Evolutionary conservation across 2,329 filamentous ascomycete genomes (phyloP).

Genomic region (Hypoxylon sp.): DNA sequence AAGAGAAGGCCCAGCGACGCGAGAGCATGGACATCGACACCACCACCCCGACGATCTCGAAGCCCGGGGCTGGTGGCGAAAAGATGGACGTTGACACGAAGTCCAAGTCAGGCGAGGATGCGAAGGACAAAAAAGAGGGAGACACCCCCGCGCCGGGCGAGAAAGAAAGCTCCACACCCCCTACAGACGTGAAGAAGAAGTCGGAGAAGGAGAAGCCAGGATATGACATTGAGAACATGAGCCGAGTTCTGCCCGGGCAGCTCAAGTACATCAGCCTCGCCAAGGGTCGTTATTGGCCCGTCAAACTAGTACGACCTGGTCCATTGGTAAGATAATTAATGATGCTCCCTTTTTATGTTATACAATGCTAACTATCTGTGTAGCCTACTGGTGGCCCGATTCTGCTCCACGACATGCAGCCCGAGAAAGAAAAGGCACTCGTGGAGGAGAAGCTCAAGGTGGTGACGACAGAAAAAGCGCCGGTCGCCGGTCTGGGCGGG

Average conservation of each 20-base stretch:
- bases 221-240: conserved; percentile 97
- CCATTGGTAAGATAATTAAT: conserved; percentile 65
- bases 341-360: neutral
- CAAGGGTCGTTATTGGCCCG: conserved; percentile 88
- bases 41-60: conserved; percentile 74
- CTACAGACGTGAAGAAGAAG: conserved; percentile 81
- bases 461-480: conserved; percentile 68
- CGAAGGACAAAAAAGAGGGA: conserved; percentile 69
- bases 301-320: conserved; percentile 61
- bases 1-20: conserved; percentile 85
- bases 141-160: conserved; percentile 59
- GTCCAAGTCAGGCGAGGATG: conserved; percentile 56
- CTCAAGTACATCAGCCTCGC: conserved; percentile 96
- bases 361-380: conserved; percentile 50
- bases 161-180: conserved; percentile 62
- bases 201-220: conserved; percentile 95
- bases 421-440: conserved; percentile 78
- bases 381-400: conserved; percentile 94
- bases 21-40: conserved; percentile 97
- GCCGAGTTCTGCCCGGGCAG: conserved; percentile 87
- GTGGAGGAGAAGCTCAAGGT: conserved; percentile 96
- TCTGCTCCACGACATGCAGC: conserved; percentile 84
- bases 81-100: conserved; percentile 90
- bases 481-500: conserved; percentile 55
- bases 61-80: conserved; percentile 66